Conservation (phyloP, 768 basidiomycete species). For the Cyathus striatus region DNA sequence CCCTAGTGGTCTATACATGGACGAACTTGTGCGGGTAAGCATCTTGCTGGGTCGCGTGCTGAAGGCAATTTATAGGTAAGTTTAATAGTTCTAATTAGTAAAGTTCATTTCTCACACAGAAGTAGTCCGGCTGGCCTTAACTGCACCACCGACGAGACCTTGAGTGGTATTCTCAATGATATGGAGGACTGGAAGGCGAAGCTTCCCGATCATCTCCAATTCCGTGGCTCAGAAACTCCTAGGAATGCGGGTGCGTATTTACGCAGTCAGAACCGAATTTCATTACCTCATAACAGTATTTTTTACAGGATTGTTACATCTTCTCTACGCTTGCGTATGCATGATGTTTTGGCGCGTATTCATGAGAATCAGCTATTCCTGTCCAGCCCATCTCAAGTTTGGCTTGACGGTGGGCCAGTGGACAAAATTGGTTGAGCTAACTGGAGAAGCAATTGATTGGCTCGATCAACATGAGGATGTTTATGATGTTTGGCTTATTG, state of each 20-base stretch:
- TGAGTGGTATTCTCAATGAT: conserved; percentile 59
- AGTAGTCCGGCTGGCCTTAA: conserved; percentile 81
- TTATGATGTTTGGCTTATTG: conserved; percentile 84
- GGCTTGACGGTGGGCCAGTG: conserved; percentile 76
- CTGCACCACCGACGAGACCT: conserved; percentile 76
- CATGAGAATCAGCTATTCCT: conserved; percentile 93
- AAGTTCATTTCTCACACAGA: conserved; percentile 4
- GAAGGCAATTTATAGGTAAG: conserved; percentile 89
- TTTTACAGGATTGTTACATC: conserved; percentile 72
- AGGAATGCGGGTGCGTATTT: conserved; percentile 57
- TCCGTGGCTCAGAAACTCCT: conserved; percentile 63
- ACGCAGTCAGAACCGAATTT: neutral
- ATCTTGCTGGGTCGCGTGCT: conserved; percentile 87
- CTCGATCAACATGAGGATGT: conserved; percentile 72
- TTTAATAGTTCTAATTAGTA: conserved; percentile 2
- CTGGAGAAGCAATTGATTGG: conserved; percentile 86
- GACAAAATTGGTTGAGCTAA: conserved; percentile 66
- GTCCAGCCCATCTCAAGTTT: conserved; percentile 88
- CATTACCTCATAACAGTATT: neutral
- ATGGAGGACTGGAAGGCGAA: conserved; percentile 74
- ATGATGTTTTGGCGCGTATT: conserved; percentile 99
- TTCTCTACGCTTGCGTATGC: conserved; percentile 83
- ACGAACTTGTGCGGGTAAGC: conserved; percentile 88
- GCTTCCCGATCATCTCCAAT: conserved; percentile 75
- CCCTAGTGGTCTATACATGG: conserved; percentile 72